A percentile compares a stretch with the other conserved stretches of the same genome.
phyloP scores from a whole-genome alignment of 2,329 filamentous ascomycete species.

The Paracoccidioides brasiliensis region DNA sequence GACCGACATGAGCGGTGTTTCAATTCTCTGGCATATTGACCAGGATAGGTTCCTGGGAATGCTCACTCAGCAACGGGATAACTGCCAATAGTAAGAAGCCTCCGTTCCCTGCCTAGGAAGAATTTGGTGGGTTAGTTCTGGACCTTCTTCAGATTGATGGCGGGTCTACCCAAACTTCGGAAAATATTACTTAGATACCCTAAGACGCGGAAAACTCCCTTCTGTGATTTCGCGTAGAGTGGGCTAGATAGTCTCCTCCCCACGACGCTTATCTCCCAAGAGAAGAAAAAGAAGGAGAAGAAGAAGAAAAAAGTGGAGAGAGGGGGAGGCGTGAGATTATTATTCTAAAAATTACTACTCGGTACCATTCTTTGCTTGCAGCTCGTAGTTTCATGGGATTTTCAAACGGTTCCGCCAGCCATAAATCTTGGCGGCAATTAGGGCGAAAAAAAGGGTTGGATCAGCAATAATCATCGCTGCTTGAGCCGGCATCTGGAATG shows the following conservation, averaged over 20 bases:
- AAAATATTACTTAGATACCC: too few species aligned
- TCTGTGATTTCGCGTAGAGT: too few species aligned
- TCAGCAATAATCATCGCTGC: too few species aligned
- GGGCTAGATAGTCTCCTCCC: too few species aligned
- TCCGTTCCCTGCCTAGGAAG: too few species aligned
- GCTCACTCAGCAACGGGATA: not conserved
- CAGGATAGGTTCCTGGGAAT: not conserved
- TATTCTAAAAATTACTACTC: too few species aligned
- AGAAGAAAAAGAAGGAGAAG: not conserved
- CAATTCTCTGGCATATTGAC: not conserved
- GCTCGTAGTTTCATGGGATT: not conserved
- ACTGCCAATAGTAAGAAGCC: not conserved
- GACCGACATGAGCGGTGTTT: not conserved
- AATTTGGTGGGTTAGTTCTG: too few species aligned
- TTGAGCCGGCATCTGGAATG: too few species aligned
- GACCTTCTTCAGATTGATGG: too few species aligned
- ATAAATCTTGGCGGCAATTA: not conserved
- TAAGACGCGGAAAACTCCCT: too few species aligned
- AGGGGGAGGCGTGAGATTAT: not conserved
- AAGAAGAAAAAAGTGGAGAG: not conserved
- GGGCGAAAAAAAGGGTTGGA: not conserved
- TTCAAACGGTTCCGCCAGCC: conserved; percentile 1
- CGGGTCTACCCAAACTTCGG: too few species aligned
- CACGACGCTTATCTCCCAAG: not conserved
- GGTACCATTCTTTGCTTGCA: not conserved